These are phyloP conservation scores for Fusarium nisikadoi DNA, from an alignment of 2,329 filamentous ascomycete genomes.

Conservation along the genomic window DNA sequence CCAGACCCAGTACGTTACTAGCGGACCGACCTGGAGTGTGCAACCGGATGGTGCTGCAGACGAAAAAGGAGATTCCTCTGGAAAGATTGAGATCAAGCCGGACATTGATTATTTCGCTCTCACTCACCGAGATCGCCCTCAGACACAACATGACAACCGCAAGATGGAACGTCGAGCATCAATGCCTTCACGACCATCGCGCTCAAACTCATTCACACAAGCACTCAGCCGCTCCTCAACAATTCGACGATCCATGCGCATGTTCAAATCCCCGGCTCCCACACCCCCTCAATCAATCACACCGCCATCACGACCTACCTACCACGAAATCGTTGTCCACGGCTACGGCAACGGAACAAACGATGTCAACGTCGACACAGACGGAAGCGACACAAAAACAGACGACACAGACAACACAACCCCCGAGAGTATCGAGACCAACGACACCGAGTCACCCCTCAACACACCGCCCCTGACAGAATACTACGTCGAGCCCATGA, in stretches of 20 bases:
- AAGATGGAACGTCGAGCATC: constrained; percentile 32
- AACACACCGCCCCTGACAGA: constrained; percentile 36
- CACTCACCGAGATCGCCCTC: constrained; percentile 47
- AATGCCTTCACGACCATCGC: constrained; percentile 37
- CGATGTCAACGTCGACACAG: constrained; percentile 45
- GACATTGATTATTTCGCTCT: constrained; percentile 67
- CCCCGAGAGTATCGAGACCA: constrained; percentile 40
- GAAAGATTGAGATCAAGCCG: constrained; percentile 59
- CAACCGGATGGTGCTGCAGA: constrained; percentile 8
- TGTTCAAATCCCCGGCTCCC: constrained; percentile 42
- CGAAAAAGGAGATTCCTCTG: constrained; percentile 7
- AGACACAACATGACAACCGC: constrained; percentile 9
- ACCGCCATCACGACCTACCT: constrained; percentile 39
- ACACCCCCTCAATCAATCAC: constrained; percentile 29
- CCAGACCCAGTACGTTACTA: constrained; percentile 44
- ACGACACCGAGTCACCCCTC: constrained; percentile 43
- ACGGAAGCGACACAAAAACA: constrained; percentile 36
- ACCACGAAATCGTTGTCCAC: constrained; percentile 64
- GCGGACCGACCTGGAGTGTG: constrained; percentile 16
- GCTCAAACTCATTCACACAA: constrained; percentile 47
- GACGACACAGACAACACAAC: constrained; percentile 30
- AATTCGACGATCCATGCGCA: constrained; percentile 49
- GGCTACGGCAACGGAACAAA: constrained; percentile 66
- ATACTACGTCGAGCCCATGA: constrained; percentile 25
- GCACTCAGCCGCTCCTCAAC: constrained; percentile 49